Evolutionary conservation across 139 green algal genomes (phyloP).

Genomic region (Monoraphidium neglectum): DNA sequence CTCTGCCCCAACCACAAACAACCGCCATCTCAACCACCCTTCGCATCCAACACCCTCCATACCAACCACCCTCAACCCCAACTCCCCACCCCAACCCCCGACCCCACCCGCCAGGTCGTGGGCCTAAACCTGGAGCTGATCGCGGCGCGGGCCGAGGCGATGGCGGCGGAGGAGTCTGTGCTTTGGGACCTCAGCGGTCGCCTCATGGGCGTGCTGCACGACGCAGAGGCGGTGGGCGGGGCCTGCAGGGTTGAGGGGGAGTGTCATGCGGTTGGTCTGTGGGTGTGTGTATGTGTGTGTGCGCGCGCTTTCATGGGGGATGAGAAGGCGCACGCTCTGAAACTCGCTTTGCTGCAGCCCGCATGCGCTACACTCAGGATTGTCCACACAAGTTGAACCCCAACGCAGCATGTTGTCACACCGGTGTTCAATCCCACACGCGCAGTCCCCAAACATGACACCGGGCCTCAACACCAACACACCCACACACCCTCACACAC

Average conservation of each 20-base stretch:
- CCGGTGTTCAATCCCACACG: no score
- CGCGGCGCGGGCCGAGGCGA: conserved; percentile 60
- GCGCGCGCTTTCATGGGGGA: background rate
- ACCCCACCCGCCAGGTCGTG: no score
- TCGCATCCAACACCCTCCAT: background rate
- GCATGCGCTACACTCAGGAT: no score
- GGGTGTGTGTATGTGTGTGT: background rate
- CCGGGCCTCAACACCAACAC: no score
- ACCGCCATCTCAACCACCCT: background rate
- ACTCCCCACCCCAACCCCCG: background rate
- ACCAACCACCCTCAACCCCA: background rate
- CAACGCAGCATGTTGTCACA: no score
- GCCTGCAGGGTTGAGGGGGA: background rate
- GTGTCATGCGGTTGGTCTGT: background rate
- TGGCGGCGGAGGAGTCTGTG: conserved; percentile 76
- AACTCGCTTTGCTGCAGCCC: no score
- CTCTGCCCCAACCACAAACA: background rate
- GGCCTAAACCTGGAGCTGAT: conserved; percentile 80
- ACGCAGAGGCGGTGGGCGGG: conserved; percentile 32
- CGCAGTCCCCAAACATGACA: no score
- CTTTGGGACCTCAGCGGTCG: conserved; percentile 71
- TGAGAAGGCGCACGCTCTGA: no score
- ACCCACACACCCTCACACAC: no score
- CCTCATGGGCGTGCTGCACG: conserved; percentile 44
- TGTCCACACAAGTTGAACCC: no score